Conservation (phyloP, 352 stramenopile genomes). For the Phytopythium chamaehyphon region DNA sequence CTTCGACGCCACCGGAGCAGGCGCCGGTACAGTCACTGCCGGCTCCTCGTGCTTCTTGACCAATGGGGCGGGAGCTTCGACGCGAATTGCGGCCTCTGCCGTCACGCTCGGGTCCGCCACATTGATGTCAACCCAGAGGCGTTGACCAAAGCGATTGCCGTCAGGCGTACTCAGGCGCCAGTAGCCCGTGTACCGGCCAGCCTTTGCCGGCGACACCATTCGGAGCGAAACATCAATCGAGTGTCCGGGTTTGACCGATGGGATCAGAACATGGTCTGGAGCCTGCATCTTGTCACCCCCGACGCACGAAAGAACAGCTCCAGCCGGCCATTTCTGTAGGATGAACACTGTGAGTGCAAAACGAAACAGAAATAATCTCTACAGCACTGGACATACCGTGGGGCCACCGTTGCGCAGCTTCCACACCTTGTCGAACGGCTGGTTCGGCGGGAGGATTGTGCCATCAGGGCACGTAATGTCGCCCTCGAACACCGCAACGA, state of each 20-base stretch:
- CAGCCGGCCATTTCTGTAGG: slow-evolving; percentile 61
- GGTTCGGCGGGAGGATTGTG: slow-evolving; percentile 58
- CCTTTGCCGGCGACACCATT: slow-evolving; percentile 55
- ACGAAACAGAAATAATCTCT: background rate
- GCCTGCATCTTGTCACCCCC: slow-evolving; percentile 74
- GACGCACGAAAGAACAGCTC: slow-evolving; percentile 63
- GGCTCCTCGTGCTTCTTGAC: slow-evolving; percentile 11
- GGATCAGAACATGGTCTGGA: slow-evolving; percentile 67
- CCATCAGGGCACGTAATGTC: slow-evolving; percentile 86
- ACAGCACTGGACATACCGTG: slow-evolving; percentile 16
- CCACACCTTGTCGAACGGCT: slow-evolving; percentile 85
- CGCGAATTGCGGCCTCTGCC: slow-evolving; percentile 23
- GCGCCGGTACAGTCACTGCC: slow-evolving; percentile 24
- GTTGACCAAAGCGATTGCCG: slow-evolving; percentile 82
- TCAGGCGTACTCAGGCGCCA: slow-evolving; percentile 82
- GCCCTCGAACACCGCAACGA: slow-evolving; percentile 83
- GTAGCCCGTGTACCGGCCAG: slow-evolving; percentile 85
- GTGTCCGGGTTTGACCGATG: slow-evolving; percentile 56
- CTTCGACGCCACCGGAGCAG: slow-evolving; percentile 13
- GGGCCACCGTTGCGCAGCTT: slow-evolving; percentile 77
- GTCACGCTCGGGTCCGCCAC: slow-evolving; percentile 40
- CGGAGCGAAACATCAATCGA: slow-evolving; percentile 73
- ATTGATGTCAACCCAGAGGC: slow-evolving; percentile 87
- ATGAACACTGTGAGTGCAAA: background rate
- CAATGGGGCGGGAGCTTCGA: slow-evolving; percentile 28